Base-by-base conservation (phyloP, 208 protist genomes). In the Trypanosoma vivax region DNA sequence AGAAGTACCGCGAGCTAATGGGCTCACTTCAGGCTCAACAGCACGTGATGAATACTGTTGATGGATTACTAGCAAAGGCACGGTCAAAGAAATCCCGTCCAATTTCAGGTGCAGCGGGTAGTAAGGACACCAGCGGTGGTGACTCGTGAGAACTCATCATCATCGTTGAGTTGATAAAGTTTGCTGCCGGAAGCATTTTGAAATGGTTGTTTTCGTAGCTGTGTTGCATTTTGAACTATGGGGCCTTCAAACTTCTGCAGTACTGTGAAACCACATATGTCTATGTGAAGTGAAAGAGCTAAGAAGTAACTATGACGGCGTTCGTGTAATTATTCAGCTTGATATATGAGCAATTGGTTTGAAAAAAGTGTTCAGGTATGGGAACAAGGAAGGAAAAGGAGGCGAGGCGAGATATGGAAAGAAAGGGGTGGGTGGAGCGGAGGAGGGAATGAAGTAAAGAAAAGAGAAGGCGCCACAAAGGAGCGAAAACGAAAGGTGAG, bases 11-110 rank as follows among this genome's bases (percentile, higher is more conserved):
- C 47, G 72, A 81, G 49, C 49, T 92, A 28, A 77, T 92, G 66
- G 68, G 70, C n/a, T 65, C 85, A 64, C 70, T 92, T 53, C 85
- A 92, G 68, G 53, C 70, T 41, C 85, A 92, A 53, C 85, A 92
- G 60, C 81, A 90, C 62, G 68, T 80, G 18, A 92, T 92, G 85
- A 92, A 92, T 47, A 83, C 74, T 3, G 85, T 89, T 3, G 85
- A 92, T 52, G 74, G 76, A 34, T 46, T 83, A 19, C 81, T 85
- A 66, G 50, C 56, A 23, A 81, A 76, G 64, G 79, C 79, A 13
- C 72, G 76, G 56, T 62, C 65, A 34, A 89, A 89, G 62, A 70
- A 70, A 38, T 47, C 62, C 13, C 43, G 79, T 56, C 55, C 79
- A n/a, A 60, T 89, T 29, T 81, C 73, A 9, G 85, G 79, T 16